These are phyloP conservation scores for Anthracocystis setariae DNA, from an alignment of 1,284 basidiomycete genomes.

Conservation along the genomic window DNA sequence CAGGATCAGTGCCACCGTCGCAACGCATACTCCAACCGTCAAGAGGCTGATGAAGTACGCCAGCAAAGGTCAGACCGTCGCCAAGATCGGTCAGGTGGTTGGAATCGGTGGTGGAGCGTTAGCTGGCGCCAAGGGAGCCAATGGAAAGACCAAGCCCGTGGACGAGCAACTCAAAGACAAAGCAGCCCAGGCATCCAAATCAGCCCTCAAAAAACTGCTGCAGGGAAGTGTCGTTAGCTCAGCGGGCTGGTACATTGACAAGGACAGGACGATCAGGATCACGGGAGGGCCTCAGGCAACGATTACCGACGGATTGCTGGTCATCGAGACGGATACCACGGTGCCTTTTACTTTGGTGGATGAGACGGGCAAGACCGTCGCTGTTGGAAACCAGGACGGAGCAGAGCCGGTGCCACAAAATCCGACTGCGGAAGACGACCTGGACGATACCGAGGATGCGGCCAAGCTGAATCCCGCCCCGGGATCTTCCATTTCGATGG, in stretches of 20 bases:
- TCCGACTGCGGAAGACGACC: slow-evolving; percentile 3
- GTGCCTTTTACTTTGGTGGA: slow-evolving; percentile 48
- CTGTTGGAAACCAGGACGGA: slow-evolving; percentile 44
- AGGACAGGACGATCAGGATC: slow-evolving; percentile 55
- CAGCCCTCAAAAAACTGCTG: slow-evolving; percentile 47
- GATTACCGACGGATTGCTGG: slow-evolving; percentile 48
- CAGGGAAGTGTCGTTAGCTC: slow-evolving; percentile 58
- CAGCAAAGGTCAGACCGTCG: slow-evolving; percentile 48
- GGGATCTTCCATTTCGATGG: slow-evolving; percentile 16
- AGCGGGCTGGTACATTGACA: slow-evolving; percentile 57
- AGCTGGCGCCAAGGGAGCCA: slow-evolving; percentile 24
- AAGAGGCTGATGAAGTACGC: slow-evolving; percentile 55
- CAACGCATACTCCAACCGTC: slow-evolving; percentile 49
- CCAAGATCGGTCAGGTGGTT: slow-evolving; percentile 54
- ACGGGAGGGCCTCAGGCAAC: slow-evolving; percentile 53
- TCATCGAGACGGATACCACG: slow-evolving; percentile 56
- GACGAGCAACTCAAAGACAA: slow-evolving; percentile 41
- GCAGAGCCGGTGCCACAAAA: slow-evolving; percentile 32
- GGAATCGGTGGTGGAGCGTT: slow-evolving; percentile 57
- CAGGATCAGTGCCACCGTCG: slow-evolving; percentile 40
- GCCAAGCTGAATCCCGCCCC: slow-evolving; percentile 27
- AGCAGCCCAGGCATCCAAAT: slow-evolving; percentile 43
- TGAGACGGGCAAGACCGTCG: slow-evolving; percentile 52
- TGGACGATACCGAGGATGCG: slow-evolving; percentile 39
- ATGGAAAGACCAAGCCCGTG: slow-evolving; percentile 41